Conservation (phyloP, 257 asterid species). For the Penstemon barbatus region DNA sequence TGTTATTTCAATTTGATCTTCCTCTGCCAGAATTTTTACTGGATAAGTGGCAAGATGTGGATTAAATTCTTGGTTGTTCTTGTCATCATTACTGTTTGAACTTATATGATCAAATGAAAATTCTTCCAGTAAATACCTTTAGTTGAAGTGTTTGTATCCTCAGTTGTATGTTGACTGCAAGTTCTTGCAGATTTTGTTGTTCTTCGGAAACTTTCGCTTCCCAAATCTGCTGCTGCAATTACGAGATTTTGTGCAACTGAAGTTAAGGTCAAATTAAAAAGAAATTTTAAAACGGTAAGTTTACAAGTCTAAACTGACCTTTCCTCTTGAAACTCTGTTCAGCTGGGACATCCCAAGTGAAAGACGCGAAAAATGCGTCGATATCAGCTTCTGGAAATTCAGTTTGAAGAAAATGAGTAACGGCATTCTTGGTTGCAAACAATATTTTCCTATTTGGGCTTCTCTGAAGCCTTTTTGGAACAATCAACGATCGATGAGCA, state of each 20-base stretch:
- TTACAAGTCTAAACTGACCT: conserved; percentile 32
- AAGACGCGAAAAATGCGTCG: conserved; percentile 35
- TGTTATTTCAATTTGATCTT: conserved; percentile 22
- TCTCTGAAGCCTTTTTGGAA: conserved; percentile 41
- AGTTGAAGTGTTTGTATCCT: not conserved
- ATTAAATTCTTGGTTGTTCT: not conserved
- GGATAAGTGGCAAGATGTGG: not conserved
- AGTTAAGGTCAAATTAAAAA: not conserved
- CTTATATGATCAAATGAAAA: not conserved
- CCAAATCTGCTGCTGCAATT: not conserved
- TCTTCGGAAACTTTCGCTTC: not conserved
- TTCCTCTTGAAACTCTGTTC: not conserved
- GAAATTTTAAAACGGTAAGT: not conserved
- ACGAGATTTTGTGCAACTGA: too few species aligned
- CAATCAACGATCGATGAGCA: conserved; percentile 35
- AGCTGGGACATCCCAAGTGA: conserved; percentile 45
- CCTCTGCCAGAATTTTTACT: not conserved
- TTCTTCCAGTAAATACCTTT: not conserved
- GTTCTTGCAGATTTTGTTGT: conserved; percentile 20
- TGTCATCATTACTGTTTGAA: not conserved
- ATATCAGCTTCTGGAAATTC: conserved; percentile 39
- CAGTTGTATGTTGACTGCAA: not conserved
- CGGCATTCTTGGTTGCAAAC: conserved; percentile 34
- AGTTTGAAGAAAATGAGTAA: conserved; percentile 25
- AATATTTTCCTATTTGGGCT: conserved; percentile 31